Evolutionary conservation across 2,329 filamentous ascomycete genomes (phyloP).

Genomic region (Hypomyces rosellus): DNA sequence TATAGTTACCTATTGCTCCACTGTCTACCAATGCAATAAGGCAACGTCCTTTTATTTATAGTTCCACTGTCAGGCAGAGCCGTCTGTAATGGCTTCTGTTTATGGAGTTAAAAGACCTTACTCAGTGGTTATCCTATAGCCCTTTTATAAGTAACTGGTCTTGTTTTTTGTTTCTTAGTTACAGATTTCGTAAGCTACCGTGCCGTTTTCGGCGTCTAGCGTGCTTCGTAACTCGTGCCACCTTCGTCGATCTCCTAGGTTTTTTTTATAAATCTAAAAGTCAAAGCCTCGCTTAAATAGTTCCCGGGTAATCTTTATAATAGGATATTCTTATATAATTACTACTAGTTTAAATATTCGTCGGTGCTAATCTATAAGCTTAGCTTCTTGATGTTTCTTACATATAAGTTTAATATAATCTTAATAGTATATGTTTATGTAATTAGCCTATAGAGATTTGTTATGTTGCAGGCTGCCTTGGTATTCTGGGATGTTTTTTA

Average conservation of each 20-base stretch:
- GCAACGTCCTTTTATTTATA: too few species aligned
- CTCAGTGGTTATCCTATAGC: background rate
- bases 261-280: background rate
- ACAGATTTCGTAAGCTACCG: background rate
- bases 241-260: background rate
- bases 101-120: background rate
- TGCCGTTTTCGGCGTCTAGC: background rate
- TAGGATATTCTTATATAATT: background rate
- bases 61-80: background rate
- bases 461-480: background rate
- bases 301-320: background rate
- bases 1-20: too few species aligned
- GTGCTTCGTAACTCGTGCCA: background rate
- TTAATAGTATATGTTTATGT: too few species aligned
- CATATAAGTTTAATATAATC: too few species aligned
- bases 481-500: background rate
- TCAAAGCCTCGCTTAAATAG: background rate
- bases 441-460: background rate
- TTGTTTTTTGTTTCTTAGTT: background rate
- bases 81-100: background rate
- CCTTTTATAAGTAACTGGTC: background rate
- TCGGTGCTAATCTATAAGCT: background rate
- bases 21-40: too few species aligned
- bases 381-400: background rate
- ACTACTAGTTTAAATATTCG: background rate